Base-by-base conservation (phyloP, 345 rosid species). In the Xanthoceras sorbifolium region DNA sequence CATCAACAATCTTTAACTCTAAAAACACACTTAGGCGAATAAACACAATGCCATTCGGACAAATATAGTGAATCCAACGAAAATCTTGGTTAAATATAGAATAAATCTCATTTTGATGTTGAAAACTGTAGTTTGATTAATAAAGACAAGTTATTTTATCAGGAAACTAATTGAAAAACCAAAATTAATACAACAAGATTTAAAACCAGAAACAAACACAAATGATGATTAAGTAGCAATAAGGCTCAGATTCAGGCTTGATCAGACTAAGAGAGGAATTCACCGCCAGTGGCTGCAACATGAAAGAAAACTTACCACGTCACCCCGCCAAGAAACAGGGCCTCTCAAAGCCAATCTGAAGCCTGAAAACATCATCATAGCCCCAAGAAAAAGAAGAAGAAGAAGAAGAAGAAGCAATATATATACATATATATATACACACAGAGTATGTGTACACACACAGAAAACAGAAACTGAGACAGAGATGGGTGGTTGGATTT, bases 201-300 rank as follows among this genome's bases (percentile, higher is more conserved):
- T n/a, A 64, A 66, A 38, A 20, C 28, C 18, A 40, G 29, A 38
- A 9, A 9, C 23, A 40, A 20, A 55, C 15, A 26, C 17, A 57
- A 25, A 23, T 0, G 65, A 22, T 23, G 26, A 55, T 40, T 40
- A 11, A 31, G 50, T n/a, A 10, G 4, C 12, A 15, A 42, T 2
- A 26, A 11, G 72, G 72, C 72, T 68, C 72, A 68, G 72, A 6
- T 40, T 68, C 72, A 44, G 54, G 32, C 57, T 68, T 44, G 57
- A 68, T 25, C 55, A 68, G 57, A 40, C 52, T 38, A 38, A 44
- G 72, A 44, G 22, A 68, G 72, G 72, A 68, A 67, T 46, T 42
- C 72, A 42, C 59, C 36, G 10, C 31, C 34, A 26, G 5, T 68
- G 59, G 59, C 72, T 68, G 59, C 72, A 46, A 46, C 55, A 67